phyloP scores from a whole-genome alignment of 2,329 filamentous ascomycete species.

The Fusarium sacchari region DNA sequence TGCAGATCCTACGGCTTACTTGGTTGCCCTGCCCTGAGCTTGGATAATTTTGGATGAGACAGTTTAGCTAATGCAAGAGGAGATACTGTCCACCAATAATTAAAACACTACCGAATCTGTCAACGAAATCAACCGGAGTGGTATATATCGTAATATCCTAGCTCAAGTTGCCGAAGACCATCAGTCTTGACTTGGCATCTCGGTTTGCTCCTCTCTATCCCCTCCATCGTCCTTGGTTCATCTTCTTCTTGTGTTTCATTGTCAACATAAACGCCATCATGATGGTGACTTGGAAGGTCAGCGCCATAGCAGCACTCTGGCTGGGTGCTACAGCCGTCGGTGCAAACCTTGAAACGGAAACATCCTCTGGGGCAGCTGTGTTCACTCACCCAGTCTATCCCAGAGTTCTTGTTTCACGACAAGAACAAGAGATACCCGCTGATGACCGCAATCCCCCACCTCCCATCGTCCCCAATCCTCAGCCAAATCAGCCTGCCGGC shows the following conservation, averaged over 20 bases:
- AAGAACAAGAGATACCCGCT: not conserved
- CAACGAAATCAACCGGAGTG: too few relatives aligned
- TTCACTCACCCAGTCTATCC: not conserved
- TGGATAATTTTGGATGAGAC: not conserved
- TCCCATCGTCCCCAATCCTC: not conserved
- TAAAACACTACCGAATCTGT: fast-evolving
- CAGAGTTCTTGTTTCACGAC: not conserved
- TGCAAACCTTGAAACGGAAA: not conserved
- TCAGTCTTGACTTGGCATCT: not conserved
- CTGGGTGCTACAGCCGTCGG: not conserved
- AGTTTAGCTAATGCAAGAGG: not conserved
- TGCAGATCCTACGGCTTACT: not conserved
- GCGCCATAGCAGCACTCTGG: not conserved
- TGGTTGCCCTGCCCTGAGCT: not conserved
- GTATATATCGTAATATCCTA: not conserved
- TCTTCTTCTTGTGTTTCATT: not conserved
- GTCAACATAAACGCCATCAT: not conserved
- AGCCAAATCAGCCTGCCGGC: not conserved
- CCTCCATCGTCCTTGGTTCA: fast-evolving
- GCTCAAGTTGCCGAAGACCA: not conserved
- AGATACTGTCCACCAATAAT: not conserved
- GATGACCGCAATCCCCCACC: not conserved
- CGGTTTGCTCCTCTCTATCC: not conserved
- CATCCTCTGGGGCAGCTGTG: not conserved
- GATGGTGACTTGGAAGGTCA: not conserved